Evolutionary conservation across 352 stramenopile species (phyloP), one percentile per base, ranked within the genome.

Genomic region (Phytophthora pistaciae): DNA sequence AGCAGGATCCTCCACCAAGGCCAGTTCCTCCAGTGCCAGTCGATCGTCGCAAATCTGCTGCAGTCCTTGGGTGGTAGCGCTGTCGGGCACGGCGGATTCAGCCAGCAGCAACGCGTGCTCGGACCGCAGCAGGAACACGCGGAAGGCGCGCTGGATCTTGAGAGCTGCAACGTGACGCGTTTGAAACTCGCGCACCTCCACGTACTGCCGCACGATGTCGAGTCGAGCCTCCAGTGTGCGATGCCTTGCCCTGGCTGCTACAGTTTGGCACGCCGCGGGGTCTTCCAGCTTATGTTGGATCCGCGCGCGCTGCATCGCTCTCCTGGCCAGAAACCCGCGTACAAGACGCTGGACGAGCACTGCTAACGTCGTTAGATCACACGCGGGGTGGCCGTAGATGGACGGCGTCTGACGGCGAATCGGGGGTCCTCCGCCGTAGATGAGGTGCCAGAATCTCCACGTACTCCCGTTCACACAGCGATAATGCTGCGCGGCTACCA

Each of bases 1-100:
- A 21, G 68, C 72, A 18, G 67, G 29, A 36, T 88, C 78, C 2
- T 75, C 66, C 23, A 93, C 76, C 49, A 91, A 49, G 0, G 75
- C 78, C 21, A 93, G 79, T 61, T 93, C 85, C 50, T 88, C 82
- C 0, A 93, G 77, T 27, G 83, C 86, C 23, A 90, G 79, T 66
- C 88, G 88, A 62, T 91, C 85, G 8, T 73, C 60, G 3, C 82
- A 78, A 16, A 87, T 64, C 49, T 85, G 72, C 53, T 89, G 75
- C 20, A 91, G 80, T 8, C 74, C 77, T 49, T 87, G 75, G 0
- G 68, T 64, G 3, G 70, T 72, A 31, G 75, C 77, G 2, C 72
- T 80, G 21, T 87, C 72, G 5, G 82, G 78, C 10, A 88, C 80
- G 7, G 72, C 82, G 10, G 83, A 90, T 67, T 91, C 85, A 25